Conservation (phyloP, 768 basidiomycete species). For the Tricholoma hemisulphureum region DNA sequence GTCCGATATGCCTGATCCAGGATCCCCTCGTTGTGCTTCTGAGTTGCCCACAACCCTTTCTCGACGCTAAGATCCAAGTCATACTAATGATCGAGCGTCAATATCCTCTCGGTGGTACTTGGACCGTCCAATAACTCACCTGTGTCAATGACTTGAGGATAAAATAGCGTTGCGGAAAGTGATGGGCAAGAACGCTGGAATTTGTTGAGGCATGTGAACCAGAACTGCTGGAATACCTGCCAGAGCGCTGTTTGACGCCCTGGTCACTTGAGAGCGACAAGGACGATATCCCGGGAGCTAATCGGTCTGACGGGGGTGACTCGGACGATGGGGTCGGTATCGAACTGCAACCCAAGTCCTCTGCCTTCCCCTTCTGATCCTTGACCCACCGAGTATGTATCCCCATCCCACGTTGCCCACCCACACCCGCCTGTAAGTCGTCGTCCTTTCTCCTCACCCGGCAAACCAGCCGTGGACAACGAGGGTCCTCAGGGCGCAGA, state of each 20-base stretch:
- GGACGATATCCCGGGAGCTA: slow-evolving; percentile 25
- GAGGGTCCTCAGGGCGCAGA: slow-evolving; percentile 66
- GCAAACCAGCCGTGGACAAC: slow-evolving; percentile 80
- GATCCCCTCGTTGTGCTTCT: slow-evolving; percentile 87
- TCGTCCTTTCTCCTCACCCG: slow-evolving; percentile 79
- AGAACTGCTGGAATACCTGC: slow-evolving; percentile 53
- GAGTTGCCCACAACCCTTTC: slow-evolving; percentile 86
- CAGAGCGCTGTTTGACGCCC: slow-evolving; percentile 23
- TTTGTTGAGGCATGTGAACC: slow-evolving; percentile 78
- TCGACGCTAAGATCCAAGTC: slow-evolving; percentile 80
- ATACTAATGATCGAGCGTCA: slow-evolving; percentile 38
- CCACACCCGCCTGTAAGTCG: slow-evolving; percentile 86
- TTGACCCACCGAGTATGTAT: slow-evolving; percentile 84
- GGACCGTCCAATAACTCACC: slow-evolving; percentile 41
- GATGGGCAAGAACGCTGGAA: slow-evolving; percentile 69
- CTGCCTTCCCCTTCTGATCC: slow-evolving; percentile 48
- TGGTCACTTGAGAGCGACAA: slow-evolving; percentile 45
- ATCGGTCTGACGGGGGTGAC: slow-evolving; percentile 26
- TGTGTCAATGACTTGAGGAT: slow-evolving; percentile 87
- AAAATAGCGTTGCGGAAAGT: slow-evolving; percentile 90
- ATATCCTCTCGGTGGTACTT: too few relatives aligned
- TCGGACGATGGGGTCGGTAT: slow-evolving; percentile 19
- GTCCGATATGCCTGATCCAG: slow-evolving; percentile 94
- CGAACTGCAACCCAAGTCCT: slow-evolving; percentile 17
- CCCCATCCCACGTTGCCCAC: slow-evolving; percentile 83